Evolutionary conservation across 331 rosid species (phyloP), one percentile per base, ranked within the genome.

Genomic region (Quercus lobata): DNA sequence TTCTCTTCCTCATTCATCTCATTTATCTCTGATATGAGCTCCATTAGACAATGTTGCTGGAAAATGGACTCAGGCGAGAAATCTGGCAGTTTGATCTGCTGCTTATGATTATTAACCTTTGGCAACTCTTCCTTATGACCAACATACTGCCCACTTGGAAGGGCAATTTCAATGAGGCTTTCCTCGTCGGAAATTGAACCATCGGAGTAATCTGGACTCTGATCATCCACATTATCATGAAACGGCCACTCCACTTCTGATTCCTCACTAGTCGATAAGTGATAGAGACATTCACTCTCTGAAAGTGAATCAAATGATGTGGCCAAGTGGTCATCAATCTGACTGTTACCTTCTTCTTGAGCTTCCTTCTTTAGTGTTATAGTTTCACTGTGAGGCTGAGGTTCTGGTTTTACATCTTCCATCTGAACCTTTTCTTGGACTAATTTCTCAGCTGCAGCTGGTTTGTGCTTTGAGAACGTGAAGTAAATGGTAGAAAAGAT

Each of bases 131-230:
- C 81, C 17, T 83, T 66, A 18, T 82, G 90, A 65, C 72, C 79
- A 71, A 88, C 88, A 72, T 86, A 88, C 29, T 87, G 83, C 57
- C 97, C 97, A 32, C 91, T 88, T 6, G 94, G 94, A 80, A 95
- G 92, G 66, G 90, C 79, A 74, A 95, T 93, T 80, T 95, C 99
- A 53, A 95, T 95, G 84, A 95, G 92, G 82, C 97, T 91, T 49
- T 95, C 99, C 81, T 95, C 99, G 63, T 95, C 99, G 49, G 99
- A 95, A 78, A 95, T 93, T 29, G 97, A 85, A 17, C 97, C 99
- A 61, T 91, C 97, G 69, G 94, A 91, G 78, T 18, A 84, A 27
- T 84, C 91, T 4, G 55, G 80, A 41, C 84, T 83, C 34, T 53
- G 85, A 66, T 73, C 83, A 66, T 70, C 83, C 29, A 41, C 79